A percentile compares a stretch with the other conserved stretches of the same genome.
Conservation (phyloP, 768 basidiomycete species). For the Dacryopinax spathularia region DNA sequence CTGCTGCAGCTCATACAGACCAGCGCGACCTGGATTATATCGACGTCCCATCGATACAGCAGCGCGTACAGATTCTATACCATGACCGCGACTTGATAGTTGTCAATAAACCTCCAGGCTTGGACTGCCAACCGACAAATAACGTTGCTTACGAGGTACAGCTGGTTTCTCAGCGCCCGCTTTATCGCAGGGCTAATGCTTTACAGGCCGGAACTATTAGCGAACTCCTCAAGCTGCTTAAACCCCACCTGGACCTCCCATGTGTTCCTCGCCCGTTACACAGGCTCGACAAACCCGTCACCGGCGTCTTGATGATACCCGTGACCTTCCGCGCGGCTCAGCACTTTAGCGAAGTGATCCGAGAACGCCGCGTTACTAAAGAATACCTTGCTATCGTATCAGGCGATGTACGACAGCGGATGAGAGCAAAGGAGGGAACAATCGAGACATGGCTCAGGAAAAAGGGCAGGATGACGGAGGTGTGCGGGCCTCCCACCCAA, state of each 20-base stretch:
- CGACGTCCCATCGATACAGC: neutral
- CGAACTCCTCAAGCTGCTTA: neutral
- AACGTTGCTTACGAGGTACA: too few species aligned
- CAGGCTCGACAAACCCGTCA: neutral
- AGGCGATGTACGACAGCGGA: neutral
- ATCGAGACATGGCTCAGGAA: neutral
- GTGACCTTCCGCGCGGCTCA: neutral
- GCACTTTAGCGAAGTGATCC: too few species aligned
- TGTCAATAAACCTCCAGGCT: neutral
- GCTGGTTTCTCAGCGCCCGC: too few species aligned
- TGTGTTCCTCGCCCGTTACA: neutral
- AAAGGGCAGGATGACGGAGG: neutral
- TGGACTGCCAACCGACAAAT: neutral
- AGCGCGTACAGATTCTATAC: neutral
- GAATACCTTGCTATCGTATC: neutral
- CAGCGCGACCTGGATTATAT: neutral
- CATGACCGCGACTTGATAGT: neutral
- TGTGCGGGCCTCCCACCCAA: neutral
- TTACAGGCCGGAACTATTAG: neutral
- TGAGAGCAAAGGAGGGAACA: neutral
- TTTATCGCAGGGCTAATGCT: too few species aligned
- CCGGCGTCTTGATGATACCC: neutral
- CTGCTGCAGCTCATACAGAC: too few species aligned
- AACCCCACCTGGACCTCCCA: neutral
- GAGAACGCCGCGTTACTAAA: too few species aligned